phyloP scores from a whole-genome alignment of 2,329 filamentous ascomycete species.

The Rosellinia necatrix region DNA sequence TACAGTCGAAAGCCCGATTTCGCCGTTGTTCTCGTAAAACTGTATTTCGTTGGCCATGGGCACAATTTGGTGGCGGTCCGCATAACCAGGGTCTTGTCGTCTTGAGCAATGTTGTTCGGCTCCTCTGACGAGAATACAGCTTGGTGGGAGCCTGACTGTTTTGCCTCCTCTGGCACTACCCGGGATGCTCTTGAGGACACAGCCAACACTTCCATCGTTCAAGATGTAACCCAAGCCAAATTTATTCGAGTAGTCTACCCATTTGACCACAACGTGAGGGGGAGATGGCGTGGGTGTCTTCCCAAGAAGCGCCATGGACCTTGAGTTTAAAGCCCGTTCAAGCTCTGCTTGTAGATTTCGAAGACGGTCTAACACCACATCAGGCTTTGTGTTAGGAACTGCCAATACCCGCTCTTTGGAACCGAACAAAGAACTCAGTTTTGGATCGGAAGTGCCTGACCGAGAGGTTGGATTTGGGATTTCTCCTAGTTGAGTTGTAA shows the following conservation, averaged over 20 bases:
- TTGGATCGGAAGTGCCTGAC: conserved; percentile 15
- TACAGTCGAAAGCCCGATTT: conserved; percentile 65
- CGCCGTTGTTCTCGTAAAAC: conserved; percentile 74
- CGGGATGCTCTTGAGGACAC: conserved; percentile 63
- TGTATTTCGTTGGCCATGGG: conserved; percentile 70
- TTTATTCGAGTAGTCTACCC: conserved; percentile 89
- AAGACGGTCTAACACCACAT: conserved; percentile 60
- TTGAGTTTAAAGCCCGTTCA: conserved; percentile 65
- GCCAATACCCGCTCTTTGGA: conserved; percentile 55
- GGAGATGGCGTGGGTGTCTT: conserved; percentile 59
- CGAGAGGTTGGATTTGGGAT: conserved; percentile 12
- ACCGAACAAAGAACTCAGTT: conserved; percentile 57
- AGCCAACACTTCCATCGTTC: conserved; percentile 80
- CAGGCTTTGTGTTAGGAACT: conserved; percentile 60
- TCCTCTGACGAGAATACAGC: conserved; percentile 72
- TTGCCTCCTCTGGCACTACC: conserved; percentile 54
- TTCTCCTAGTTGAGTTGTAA: conserved; percentile 16
- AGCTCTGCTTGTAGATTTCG: conserved; percentile 62
- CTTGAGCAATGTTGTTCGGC: conserved; percentile 73
- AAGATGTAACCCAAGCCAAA: conserved; percentile 84
- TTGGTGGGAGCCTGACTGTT: conserved; percentile 64
- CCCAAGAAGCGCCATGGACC: conserved; percentile 64
- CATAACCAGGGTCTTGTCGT: conserved; percentile 58
- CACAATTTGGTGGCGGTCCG: conserved; percentile 63
- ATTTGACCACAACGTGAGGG: conserved; percentile 72